These are phyloP conservation scores for Millerago galiae DNA, from an alignment of 805 yeast genomes.

Conservation along the genomic window DNA sequence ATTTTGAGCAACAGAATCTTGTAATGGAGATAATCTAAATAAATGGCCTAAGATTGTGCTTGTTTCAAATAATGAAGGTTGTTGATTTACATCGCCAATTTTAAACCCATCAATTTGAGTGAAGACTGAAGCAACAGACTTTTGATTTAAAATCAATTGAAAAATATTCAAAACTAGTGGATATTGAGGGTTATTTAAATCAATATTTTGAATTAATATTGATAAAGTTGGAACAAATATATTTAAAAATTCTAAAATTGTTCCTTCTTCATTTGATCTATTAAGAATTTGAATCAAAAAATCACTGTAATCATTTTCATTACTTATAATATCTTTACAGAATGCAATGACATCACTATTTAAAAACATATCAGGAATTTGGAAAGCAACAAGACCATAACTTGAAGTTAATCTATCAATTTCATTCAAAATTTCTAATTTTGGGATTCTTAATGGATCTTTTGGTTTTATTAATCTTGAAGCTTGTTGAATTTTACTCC, in stretches of 20 bases:
- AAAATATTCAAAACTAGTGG: constrained; percentile 46
- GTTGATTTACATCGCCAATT: constrained; percentile 33
- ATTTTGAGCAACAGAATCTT: constrained; percentile 41
- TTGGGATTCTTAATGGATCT: constrained; percentile 31
- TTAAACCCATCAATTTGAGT: constrained; percentile 51
- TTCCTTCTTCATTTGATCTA: constrained; percentile 61
- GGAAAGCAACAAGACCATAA: constrained; percentile 64
- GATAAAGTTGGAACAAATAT: constrained; percentile 39
- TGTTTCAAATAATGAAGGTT: constrained; percentile 50
- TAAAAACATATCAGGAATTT: constrained; percentile 49
- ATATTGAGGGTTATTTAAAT: constrained; percentile 46
- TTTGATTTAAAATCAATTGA: constrained; percentile 52
- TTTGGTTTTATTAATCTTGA: constrained; percentile 39
- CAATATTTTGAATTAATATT: constrained; percentile 27
- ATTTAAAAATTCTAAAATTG: constrained; percentile 52
- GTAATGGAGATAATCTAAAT: constrained; percentile 67
- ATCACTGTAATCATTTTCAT: constrained; percentile 29
- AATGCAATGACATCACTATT: constrained; percentile 24
- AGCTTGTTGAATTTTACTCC: constrained; percentile 33
- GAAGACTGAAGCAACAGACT: constrained; percentile 54
- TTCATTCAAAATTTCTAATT: constrained; percentile 38
- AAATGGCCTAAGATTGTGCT: constrained; percentile 73
- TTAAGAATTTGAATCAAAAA: constrained; percentile 52
- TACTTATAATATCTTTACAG: constrained; percentile 24
- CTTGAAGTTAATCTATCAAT: constrained; percentile 45